Conservation (phyloP, 371 early-diverging fungal species). For the Paraphysoderma sedebokerense region DNA sequence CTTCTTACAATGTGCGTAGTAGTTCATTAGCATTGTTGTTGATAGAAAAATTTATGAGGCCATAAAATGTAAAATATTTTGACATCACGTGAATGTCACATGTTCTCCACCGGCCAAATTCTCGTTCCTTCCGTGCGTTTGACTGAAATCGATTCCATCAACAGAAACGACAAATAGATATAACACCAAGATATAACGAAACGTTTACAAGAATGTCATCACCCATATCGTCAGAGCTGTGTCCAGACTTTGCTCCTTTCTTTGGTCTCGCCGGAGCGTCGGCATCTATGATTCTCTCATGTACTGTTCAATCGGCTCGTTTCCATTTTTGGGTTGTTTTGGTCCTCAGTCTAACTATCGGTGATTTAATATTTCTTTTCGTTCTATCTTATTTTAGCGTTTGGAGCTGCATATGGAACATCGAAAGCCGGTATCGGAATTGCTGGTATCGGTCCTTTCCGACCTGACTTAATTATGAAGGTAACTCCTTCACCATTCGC, state of each 20-base stretch:
- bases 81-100: too few species aligned
- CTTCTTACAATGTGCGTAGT: too few species aligned
- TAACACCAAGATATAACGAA: too few species aligned
- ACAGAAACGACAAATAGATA: too few species aligned
- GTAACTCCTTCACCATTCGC: slow-evolving; percentile 11
- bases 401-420: slow-evolving; percentile 95
- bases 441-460: slow-evolving; percentile 83
- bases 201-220: too few species aligned
- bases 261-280: slow-evolving; percentile 49
- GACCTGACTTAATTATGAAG: slow-evolving; percentile 87
- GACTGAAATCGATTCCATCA: too few species aligned
- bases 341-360: neutral
- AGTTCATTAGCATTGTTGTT: too few species aligned
- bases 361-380: neutral
- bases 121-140: too few species aligned
- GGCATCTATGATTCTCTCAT: slow-evolving; percentile 42
- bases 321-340: neutral
- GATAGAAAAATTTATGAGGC: too few species aligned
- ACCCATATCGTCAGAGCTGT: slow-evolving; percentile 13
- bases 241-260: slow-evolving; percentile 40
- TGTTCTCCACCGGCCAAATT: too few species aligned
- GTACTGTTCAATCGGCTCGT: slow-evolving; percentile 6
- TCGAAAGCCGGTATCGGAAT: slow-evolving; percentile 94
- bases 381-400: slow-evolving; percentile 1
- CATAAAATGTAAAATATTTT: too few species aligned